Evolutionary conservation across 169 alveolate species (phyloP), one percentile per base, ranked within the genome.

Genomic region (Plasmodium gallinaceum): DNA sequence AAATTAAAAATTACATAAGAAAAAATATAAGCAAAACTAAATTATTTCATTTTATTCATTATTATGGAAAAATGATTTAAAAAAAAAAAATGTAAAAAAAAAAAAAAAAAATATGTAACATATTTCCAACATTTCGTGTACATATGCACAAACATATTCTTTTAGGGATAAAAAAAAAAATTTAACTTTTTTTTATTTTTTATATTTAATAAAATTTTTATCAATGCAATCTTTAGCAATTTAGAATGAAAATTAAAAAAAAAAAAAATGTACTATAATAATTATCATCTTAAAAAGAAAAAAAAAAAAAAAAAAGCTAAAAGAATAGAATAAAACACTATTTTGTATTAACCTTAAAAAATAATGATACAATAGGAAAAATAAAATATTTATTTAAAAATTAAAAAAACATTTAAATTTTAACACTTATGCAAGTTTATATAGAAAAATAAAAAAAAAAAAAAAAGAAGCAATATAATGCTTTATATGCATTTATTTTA

Each of bases 171-270:
- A 2, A 2, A 32, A 32, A 32, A 32, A 32, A 32, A 32, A 32
- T 2, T 32, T 32, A 32, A 32, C 39, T 32, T 32, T 54, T 22
- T 54, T 54, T 52, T 51, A 42, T 37, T 24, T 32, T 18, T 26
- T 7, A 18, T 26, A 45, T 42, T 18, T 45, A 45, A 57, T 18
- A 66, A 54, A 66, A 16, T 24, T 68, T 16, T 5, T 68, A 48
- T 54, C 80, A 60, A 68, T 60, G 66, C 71, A 58, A 18, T 48
- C 72, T 80, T 80, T 68, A 68, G 64, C 90, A 80, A 80, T 76
- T 80, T 62, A 51, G 73, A 45, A 61, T 80, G 85, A 24, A 66
- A 68, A 69, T 78, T 26, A 65, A 48, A 72, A 72, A 66, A 42
- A 22, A 20, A 42, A 62, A 73, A 7, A 20, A 45, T 65, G 66